Conservation (phyloP, 805 yeast genomes). For the Candida sanyiensis region DNA sequence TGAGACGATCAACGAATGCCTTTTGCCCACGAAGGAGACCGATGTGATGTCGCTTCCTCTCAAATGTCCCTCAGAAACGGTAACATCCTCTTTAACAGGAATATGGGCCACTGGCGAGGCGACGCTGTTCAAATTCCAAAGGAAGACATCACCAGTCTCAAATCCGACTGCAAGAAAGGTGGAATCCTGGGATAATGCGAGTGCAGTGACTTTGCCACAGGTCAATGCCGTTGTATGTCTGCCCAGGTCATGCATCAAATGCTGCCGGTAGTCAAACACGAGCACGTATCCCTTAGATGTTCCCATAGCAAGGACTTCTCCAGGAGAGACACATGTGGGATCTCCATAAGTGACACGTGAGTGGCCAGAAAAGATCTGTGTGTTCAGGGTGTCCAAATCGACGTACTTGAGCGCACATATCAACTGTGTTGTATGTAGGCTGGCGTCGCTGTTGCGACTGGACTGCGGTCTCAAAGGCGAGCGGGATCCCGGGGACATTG, state of each 20-base stretch:
- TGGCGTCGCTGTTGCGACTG: background rate
- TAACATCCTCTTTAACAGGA: constrained; percentile 16
- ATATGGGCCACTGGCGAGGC: constrained; percentile 26
- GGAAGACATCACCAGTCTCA: constrained; percentile 52
- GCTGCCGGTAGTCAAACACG: constrained; percentile 66
- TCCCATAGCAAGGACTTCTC: constrained; percentile 55
- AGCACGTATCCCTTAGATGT: constrained; percentile 62
- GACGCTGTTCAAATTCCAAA: constrained; percentile 56
- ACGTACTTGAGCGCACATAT: constrained; percentile 29
- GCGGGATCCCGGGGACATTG: background rate
- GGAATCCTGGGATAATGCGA: constrained; percentile 65
- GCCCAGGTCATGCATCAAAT: constrained; percentile 39
- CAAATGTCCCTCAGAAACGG: constrained; percentile 30
- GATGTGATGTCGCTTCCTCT: constrained; percentile 33
- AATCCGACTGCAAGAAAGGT: constrained; percentile 66
- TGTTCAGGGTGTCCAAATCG: constrained; percentile 36
- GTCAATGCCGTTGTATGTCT: constrained; percentile 25
- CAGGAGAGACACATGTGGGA: constrained; percentile 40
- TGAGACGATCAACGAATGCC: constrained; percentile 52
- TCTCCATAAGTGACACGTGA: constrained; percentile 41
- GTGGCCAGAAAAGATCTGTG: constrained; percentile 30
- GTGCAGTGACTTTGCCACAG: constrained; percentile 45
- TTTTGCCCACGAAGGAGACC: constrained; percentile 41
- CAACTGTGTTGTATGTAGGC: background rate
- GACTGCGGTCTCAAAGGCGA: background rate